Percentiles rank a stretch among this genome's conserved stretches.
Evolutionary conservation across 176 grass and related monocot species (phyloP).

Genomic region (Thalia dealbata): DNA sequence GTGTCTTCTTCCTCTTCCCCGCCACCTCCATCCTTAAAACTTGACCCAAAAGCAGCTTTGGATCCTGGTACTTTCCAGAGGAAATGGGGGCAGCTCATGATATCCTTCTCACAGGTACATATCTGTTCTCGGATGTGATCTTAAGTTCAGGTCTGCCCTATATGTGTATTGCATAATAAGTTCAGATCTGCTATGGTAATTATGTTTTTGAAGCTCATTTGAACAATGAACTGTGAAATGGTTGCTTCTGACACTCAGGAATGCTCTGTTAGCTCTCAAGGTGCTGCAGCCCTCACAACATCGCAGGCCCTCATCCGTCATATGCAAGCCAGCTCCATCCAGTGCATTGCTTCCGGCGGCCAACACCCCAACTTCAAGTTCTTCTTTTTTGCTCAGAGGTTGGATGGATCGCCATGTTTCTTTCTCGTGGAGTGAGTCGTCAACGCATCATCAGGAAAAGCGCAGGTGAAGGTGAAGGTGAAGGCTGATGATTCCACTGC

Average conservation of each 20-base stretch:
- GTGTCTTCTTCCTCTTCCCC: constrained; percentile 26
- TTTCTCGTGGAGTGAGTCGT: constrained; percentile 91
- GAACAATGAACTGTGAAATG: too few relatives aligned
- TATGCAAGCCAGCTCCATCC: constrained; percentile 78
- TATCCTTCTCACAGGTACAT: constrained; percentile 73
- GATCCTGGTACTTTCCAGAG: constrained; percentile 89
- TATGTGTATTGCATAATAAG: neutral
- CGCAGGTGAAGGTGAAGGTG: constrained; percentile 83
- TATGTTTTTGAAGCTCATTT: too few relatives aligned
- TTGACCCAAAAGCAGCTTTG: constrained; percentile 68
- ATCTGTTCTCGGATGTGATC: neutral
- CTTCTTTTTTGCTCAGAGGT: constrained; percentile 86
- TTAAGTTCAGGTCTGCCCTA: neutral
- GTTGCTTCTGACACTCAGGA: constrained; percentile 34
- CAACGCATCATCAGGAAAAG: constrained; percentile 77
- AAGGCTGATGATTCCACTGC: constrained; percentile 70
- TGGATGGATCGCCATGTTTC: constrained; percentile 45
- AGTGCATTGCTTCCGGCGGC: constrained; percentile 95
- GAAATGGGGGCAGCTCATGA: constrained; percentile 79
- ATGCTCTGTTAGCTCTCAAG: constrained; percentile 63
- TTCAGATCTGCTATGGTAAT: too few relatives aligned
- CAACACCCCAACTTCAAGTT: constrained; percentile 95
- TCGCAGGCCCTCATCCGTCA: constrained; percentile 83
- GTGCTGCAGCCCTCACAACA: constrained; percentile 55
- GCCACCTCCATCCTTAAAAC: constrained; percentile 35